A percentile compares a stretch with the other conserved stretches of the same genome.
Conservation (phyloP, 1,139 yeast genomes). For the Zygosaccharomyces pseudobailii region DNA sequence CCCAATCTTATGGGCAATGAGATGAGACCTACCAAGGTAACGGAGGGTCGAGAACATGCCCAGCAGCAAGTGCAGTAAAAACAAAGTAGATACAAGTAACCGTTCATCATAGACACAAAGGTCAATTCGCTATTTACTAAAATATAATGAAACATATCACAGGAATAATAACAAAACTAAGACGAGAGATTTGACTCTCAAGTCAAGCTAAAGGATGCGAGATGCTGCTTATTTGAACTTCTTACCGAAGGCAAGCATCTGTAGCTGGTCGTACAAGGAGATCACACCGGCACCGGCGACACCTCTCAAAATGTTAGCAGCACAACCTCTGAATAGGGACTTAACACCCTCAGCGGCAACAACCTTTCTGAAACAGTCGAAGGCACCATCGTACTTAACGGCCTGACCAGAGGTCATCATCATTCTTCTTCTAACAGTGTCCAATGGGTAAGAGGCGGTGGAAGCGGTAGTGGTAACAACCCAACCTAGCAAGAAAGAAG, state of each 20-base stretch:
- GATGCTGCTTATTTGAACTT: conserved; percentile 47
- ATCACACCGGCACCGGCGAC: conserved; percentile 85
- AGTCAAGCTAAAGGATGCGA: not conserved
- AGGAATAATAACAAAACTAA: conserved; percentile 3
- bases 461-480: conserved; percentile 76
- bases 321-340: conserved; percentile 80
- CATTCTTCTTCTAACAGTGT: conserved; percentile 84
- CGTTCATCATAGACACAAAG: not conserved
- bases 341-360: conserved; percentile 68
- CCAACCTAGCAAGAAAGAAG: conserved; percentile 77
- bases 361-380: conserved; percentile 67
- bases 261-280: conserved; percentile 74
- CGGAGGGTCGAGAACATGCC: no score
- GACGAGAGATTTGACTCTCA: not conserved
- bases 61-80: no score
- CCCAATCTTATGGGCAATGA: no score
- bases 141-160: conserved; percentile 4
- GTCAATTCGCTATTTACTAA: conserved; percentile 5
- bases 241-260: conserved; percentile 67
- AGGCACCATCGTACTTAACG: conserved; percentile 68
- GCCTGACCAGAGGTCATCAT: conserved; percentile 85
- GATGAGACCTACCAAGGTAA: no score
- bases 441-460: conserved; percentile 77
- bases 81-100: not conserved
- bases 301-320: conserved; percentile 84